Evolutionary conservation across 1,284 basidiomycete genomes (phyloP), one percentile per base, ranked within the genome.

Genomic region (Fomes fomentarius): DNA sequence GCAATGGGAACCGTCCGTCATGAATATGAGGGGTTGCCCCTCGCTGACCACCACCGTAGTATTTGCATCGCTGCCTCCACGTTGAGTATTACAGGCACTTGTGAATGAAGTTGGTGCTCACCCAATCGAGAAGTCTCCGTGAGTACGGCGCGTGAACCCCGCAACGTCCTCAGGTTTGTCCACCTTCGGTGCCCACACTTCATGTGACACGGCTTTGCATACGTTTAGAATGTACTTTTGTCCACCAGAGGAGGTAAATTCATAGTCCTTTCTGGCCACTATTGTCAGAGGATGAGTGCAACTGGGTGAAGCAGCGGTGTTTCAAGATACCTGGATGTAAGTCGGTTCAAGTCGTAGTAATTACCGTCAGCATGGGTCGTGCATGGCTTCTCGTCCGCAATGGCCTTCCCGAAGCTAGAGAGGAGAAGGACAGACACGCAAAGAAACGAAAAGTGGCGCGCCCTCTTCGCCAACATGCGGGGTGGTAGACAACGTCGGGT

Each of bases 81-180:
- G 45, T 46, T 14, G n/a, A n/a, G n/a, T n/a, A n/a, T n/a, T n/a
- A n/a, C 17, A 22, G n/a, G 39, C 22, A 50, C 33, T 37, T 39
- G 14, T 15, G 50, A 21, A 14, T 26, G 15, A n/a, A 17, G 25
- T 15, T 30, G 31, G 7, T 25, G 68, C 83, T 61, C 63, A 88
- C 88, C 90, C 90, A 34, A 92, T 77, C 7, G 83, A 83, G 69
- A 91, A 84, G 67, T 89, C 85, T 0, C 85, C 82, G 56, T 82
- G 86, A 34, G 72, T 80, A 50, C 76, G 78, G 40, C 83, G 77
- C 41, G 84, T 77, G 60, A 89, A 82, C 0, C 79, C 89, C 3
- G 78, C 89, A 22, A 91, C 78, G 25, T 84, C 76, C 7, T 72
- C 76, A n/a, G 78, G 70, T 21, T 80, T 72, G 25, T 80, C 74